phyloP scores from a whole-genome alignment of 345 rosid genomes.

The Acer campestre region DNA sequence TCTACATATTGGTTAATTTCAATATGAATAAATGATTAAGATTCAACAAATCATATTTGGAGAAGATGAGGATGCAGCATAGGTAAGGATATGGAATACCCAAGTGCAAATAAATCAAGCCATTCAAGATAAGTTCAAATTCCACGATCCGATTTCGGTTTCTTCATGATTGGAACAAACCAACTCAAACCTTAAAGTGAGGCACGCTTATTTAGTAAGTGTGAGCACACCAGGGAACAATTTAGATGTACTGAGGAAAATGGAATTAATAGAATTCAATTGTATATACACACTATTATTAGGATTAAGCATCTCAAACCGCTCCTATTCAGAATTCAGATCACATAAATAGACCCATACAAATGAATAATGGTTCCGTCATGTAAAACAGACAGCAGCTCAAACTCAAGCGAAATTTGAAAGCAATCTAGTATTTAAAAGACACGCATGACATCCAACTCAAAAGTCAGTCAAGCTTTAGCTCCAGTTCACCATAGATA shows the following conservation, averaged over 20 bases:
- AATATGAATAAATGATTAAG: neutral
- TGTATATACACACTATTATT: neutral
- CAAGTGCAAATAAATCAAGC: neutral
- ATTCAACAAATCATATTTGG: neutral
- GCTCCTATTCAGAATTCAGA: neutral
- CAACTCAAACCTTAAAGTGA: neutral
- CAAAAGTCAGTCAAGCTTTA: neutral
- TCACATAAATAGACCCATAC: neutral
- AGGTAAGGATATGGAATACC: neutral
- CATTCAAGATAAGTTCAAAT: neutral
- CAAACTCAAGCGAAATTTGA: neutral
- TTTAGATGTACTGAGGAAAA: neutral
- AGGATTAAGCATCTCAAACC: neutral
- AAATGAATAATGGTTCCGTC: neutral
- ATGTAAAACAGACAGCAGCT: neutral
- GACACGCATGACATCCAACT: constrained; percentile 11
- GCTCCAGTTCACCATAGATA: neutral
- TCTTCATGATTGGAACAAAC: neutral
- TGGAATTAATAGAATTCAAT: neutral
- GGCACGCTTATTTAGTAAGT: neutral
- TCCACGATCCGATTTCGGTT: neutral
- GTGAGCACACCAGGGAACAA: neutral
- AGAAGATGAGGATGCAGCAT: neutral
- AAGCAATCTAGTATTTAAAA: neutral
- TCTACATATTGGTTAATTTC: neutral